Percentiles rank a stretch among this genome's conserved stretches.
Conservation (phyloP, 2,329 filamentous ascomycete species). For the Albophoma yamanashiensis region DNA sequence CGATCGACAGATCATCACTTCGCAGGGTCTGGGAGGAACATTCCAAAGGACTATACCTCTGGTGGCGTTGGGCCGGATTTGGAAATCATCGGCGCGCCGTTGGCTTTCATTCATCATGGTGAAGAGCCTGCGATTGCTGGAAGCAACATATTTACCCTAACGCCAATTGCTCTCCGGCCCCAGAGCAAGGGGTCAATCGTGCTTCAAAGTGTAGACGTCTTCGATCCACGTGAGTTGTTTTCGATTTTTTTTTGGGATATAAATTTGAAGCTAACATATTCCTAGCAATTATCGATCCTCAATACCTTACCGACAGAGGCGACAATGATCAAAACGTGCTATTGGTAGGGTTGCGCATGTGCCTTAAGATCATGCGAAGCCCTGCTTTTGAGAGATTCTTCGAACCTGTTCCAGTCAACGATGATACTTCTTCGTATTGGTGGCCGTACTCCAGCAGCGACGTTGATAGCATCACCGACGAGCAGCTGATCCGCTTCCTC, state of each 20-base stretch:
- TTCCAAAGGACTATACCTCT: not conserved
- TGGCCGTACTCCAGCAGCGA: conserved; percentile 10
- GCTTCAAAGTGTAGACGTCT: not conserved
- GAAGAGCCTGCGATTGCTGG: not conserved
- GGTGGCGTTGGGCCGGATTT: not conserved
- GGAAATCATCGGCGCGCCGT: not conserved
- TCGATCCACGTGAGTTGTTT: not conserved
- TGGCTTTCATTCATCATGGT: not conserved
- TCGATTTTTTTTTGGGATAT: not conserved
- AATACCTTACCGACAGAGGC: not conserved
- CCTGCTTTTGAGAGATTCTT: conserved; percentile 1
- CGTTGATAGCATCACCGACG: conserved; percentile 8
- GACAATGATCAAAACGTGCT: not conserved
- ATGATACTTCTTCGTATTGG: conserved; percentile 7
- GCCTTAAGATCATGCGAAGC: not conserved
- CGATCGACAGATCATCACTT: not conserved
- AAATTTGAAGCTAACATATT: not conserved
- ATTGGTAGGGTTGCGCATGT: not conserved
- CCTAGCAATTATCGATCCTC: not conserved
- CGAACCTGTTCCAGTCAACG: conserved; percentile 6
- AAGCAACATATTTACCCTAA: not conserved
- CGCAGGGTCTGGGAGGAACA: not conserved
- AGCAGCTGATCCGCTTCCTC: conserved; percentile 7
- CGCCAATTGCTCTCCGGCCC: not conserved
- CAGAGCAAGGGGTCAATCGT: not conserved